Conservation (phyloP, 2,329 filamentous ascomycete genomes). For the Fonsecaea nubica region DNA sequence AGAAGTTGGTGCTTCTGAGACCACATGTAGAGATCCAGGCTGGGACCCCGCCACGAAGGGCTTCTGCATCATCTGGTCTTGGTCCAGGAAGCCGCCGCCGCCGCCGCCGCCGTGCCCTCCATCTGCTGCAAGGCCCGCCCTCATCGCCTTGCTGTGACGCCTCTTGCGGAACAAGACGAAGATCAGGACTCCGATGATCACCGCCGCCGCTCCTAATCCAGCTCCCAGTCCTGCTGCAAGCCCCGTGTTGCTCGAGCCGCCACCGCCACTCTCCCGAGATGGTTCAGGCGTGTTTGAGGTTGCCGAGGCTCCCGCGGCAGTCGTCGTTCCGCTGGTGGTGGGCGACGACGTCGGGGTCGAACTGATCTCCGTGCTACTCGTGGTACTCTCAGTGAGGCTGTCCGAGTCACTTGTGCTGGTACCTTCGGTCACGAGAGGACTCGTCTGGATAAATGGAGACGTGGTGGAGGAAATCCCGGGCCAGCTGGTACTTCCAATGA, state of each 20-base stretch:
- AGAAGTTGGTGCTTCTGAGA: background rate
- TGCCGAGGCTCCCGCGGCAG: slow-evolving; percentile 9
- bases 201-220: slow-evolving; percentile 23
- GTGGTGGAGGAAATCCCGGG: slow-evolving; percentile 24
- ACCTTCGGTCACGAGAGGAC: slow-evolving; percentile 17
- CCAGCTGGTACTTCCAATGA: slow-evolving; percentile 32
- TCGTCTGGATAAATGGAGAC: slow-evolving; percentile 18
- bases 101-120: background rate
- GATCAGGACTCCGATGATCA: slow-evolving; percentile 21
- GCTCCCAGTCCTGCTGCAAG: slow-evolving; percentile 27
- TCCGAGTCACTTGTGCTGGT: slow-evolving; percentile 11
- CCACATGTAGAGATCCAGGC: background rate
- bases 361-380: background rate
- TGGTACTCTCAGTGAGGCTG: background rate
- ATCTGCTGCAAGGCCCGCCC: background rate
- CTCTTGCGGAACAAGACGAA: slow-evolving; percentile 26
- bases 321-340: background rate
- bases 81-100: background rate
- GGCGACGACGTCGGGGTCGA: slow-evolving; percentile 2
- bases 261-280: slow-evolving; percentile 1
- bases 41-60: background rate
- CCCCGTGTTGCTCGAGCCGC: slow-evolving; percentile 22
- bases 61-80: slow-evolving; percentile 3
- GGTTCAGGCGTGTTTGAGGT: slow-evolving; percentile 4
- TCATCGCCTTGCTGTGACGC: slow-evolving; percentile 9